Evolutionary conservation across 164 flowering plant genomes (phyloP).

Genomic region (Piper longum): DNA sequence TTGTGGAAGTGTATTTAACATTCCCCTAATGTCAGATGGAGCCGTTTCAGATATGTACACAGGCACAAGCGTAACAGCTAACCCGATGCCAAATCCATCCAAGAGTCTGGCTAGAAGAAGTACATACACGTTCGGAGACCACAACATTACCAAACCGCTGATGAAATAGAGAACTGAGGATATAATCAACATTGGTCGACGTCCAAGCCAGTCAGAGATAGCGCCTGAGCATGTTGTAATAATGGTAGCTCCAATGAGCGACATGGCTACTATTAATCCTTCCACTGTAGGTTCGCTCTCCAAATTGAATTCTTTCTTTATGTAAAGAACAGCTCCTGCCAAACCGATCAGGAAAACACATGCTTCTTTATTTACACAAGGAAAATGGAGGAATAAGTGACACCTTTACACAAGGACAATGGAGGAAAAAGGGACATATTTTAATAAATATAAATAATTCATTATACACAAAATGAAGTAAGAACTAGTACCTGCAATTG

Average conservation of each 20-base stretch:
- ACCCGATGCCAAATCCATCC: slow-evolving; percentile 86
- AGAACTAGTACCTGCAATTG: slow-evolving; percentile 60
- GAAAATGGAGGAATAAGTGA: neutral
- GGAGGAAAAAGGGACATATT: neutral
- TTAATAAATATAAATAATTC: neutral
- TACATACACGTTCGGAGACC: slow-evolving; percentile 92
- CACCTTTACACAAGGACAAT: too few species aligned
- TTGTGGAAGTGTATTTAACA: slow-evolving; percentile 82
- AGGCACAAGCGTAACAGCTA: slow-evolving; percentile 81
- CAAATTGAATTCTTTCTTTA: slow-evolving; percentile 47
- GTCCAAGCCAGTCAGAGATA: slow-evolving; percentile 67
- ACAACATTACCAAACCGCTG: slow-evolving; percentile 74
- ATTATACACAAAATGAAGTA: neutral
- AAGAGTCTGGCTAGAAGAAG: slow-evolving; percentile 65
- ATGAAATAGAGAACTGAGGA: slow-evolving; percentile 70
- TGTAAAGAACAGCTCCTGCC: slow-evolving; percentile 72
- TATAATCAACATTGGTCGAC: slow-evolving; percentile 78
- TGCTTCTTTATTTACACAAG: neutral
- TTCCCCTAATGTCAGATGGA: slow-evolving; percentile 80
- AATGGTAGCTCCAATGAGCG: slow-evolving; percentile 78
- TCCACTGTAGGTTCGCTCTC: slow-evolving; percentile 41
- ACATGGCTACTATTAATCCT: slow-evolving; percentile 87
- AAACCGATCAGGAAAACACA: neutral
- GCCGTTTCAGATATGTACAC: slow-evolving; percentile 92
- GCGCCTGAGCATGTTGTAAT: slow-evolving; percentile 81